Conservation (phyloP, 108 stramenopile species). For the Aurantiochytrium sp. region DNA sequence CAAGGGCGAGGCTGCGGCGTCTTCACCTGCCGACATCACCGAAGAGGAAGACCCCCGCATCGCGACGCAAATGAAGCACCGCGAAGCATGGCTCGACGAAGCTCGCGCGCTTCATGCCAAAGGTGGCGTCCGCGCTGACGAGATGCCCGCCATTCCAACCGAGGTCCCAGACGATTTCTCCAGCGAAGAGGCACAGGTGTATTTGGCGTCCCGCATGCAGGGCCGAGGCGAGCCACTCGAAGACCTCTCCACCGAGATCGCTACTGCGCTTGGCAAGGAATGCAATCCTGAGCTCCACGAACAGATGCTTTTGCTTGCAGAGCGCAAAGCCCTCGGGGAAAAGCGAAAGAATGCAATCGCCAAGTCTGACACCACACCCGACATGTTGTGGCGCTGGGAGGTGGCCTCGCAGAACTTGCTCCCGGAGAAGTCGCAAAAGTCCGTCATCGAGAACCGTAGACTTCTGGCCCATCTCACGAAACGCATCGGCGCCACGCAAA, state of each 20-base stretch:
- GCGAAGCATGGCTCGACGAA: neutral
- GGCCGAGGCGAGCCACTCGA: neutral
- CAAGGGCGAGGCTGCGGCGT: neutral
- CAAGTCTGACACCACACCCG: neutral
- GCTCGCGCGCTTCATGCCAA: neutral
- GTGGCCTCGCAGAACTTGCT: neutral
- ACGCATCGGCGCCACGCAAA: neutral
- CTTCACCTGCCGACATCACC: neutral
- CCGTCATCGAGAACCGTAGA: neutral
- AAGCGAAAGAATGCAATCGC: neutral
- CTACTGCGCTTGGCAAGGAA: neutral
- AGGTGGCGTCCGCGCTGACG: neutral
- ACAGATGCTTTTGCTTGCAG: neutral
- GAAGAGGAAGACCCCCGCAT: neutral
- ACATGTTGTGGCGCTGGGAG: neutral
- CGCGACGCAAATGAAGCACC: neutral
- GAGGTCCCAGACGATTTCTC: neutral
- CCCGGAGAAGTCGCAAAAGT: neutral
- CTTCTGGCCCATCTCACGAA: neutral
- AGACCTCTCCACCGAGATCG: neutral
- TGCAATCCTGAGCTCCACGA: neutral
- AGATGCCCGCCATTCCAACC: neutral
- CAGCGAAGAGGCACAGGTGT: neutral
- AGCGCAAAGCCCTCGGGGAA: neutral
- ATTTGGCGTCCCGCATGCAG: neutral